Conservation (phyloP, 441 rosid genomes). For the Adansonia rubrostipa region DNA sequence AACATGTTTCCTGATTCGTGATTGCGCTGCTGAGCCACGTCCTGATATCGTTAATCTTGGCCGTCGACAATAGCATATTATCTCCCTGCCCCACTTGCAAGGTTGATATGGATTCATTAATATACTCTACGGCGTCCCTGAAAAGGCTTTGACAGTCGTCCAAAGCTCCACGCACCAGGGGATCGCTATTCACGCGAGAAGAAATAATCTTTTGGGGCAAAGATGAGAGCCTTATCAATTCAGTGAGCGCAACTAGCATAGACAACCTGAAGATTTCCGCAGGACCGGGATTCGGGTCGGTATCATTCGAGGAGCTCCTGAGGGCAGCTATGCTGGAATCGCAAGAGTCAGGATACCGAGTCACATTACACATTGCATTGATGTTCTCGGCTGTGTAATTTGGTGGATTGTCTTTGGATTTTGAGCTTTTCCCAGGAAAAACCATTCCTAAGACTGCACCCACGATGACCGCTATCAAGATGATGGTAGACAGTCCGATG, state of each 20-base stretch:
- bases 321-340: constrained; percentile 37
- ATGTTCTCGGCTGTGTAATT: constrained; percentile 22
- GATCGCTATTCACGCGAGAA: constrained; percentile 24
- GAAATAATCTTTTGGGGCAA: constrained; percentile 27
- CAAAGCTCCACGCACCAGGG: constrained; percentile 29
- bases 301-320: constrained; percentile 25
- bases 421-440: constrained; percentile 9
- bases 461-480: constrained; percentile 25
- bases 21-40: constrained; percentile 38
- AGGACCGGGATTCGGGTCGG: constrained; percentile 24
- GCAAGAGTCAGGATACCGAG: constrained; percentile 41
- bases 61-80: not conserved
- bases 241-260: constrained; percentile 32
- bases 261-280: constrained; percentile 35
- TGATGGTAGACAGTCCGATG: constrained; percentile 28
- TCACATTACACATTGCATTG: constrained; percentile 33
- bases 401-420: constrained; percentile 13
- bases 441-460: constrained; percentile 23
- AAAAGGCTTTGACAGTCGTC: constrained; percentile 33
- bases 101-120: constrained; percentile 37
- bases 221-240: constrained; percentile 35
- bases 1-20: constrained; percentile 32
- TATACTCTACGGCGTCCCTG: constrained; percentile 31
- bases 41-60: constrained; percentile 28
- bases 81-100: constrained; percentile 12